These are phyloP conservation scores for Alloteropsis angusta DNA, from an alignment of 202 grass and related monocot genomes.

Conservation along the genomic window DNA sequence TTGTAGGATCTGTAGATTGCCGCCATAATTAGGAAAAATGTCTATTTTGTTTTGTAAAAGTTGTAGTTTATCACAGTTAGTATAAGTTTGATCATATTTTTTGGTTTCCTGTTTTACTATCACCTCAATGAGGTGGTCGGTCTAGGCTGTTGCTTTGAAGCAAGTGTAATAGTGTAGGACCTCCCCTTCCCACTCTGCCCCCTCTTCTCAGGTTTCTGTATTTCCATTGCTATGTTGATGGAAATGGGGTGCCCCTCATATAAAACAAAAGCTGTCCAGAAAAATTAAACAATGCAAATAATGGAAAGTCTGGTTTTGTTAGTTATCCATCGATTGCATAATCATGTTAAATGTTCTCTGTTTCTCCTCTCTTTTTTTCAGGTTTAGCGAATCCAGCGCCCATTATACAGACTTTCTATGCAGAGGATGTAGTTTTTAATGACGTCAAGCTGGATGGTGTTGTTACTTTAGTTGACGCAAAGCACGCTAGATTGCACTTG, in stretches of 20 bases:
- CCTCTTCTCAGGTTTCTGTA: too few relatives aligned
- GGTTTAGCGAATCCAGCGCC: conserved; percentile 95
- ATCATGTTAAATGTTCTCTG: neutral
- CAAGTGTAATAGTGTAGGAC: too few relatives aligned
- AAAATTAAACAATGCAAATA: neutral
- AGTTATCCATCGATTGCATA: neutral
- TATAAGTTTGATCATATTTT: too few relatives aligned
- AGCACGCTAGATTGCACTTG: conserved; percentile 74
- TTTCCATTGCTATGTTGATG: too few relatives aligned
- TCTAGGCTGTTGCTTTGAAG: too few relatives aligned
- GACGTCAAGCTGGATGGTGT: conserved; percentile 96
- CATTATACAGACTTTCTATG: conserved; percentile 98
- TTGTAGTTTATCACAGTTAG: neutral
- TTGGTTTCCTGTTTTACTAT: too few relatives aligned
- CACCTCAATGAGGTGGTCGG: too few relatives aligned
- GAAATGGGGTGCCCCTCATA: too few relatives aligned
- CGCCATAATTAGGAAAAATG: neutral
- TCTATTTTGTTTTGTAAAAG: neutral
- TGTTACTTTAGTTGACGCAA: conserved; percentile 98
- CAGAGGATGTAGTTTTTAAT: conserved; percentile 91
- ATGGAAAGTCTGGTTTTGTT: neutral
- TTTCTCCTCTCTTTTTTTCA: conserved; percentile 12
- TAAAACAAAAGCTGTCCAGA: too few relatives aligned
- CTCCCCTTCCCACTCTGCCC: too few relatives aligned
- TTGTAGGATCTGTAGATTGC: neutral